These are phyloP conservation scores for Schizopora paradoxa DNA, from an alignment of 1,284 basidiomycete genomes.

Conservation along the genomic window DNA sequence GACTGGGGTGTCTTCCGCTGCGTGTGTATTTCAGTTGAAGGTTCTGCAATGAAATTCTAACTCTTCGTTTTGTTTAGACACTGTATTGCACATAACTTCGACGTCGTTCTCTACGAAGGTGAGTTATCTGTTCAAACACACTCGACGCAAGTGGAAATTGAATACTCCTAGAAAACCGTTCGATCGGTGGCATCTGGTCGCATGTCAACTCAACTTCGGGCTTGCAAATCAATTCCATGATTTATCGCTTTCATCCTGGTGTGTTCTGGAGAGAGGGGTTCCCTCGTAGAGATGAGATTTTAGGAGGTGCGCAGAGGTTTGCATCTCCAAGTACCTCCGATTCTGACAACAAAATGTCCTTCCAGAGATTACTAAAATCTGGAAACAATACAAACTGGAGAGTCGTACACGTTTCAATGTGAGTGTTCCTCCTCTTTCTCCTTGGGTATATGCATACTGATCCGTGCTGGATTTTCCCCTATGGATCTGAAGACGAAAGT, in stretches of 20 bases:
- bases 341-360: not conserved
- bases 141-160: not conserved
- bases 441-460: not conserved
- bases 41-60: constrained; percentile 4
- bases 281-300: constrained; percentile 52
- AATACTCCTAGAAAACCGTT: constrained; percentile 22
- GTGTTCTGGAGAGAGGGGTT: constrained; percentile 35
- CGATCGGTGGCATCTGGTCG: constrained; percentile 54
- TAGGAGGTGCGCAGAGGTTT: constrained; percentile 32
- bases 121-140: constrained; percentile 21
- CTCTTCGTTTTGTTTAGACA: constrained; percentile 27
- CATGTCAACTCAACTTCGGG: constrained; percentile 56
- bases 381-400: constrained; percentile 51
- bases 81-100: constrained; percentile 48
- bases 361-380: constrained; percentile 45
- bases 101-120: constrained; percentile 47
- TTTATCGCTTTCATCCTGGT: constrained; percentile 36
- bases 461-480: constrained; percentile 15
- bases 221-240: constrained; percentile 54
- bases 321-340: constrained; percentile 1
- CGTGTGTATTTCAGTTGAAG: constrained; percentile 25
- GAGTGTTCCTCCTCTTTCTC: constrained; percentile 11
- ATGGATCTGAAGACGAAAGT: constrained; percentile 22
- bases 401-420: constrained; percentile 45
- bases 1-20: constrained; percentile 46